A percentile compares a stretch with the other conserved stretches of the same genome.
These are phyloP conservation scores for Oxyria digyna DNA, from an alignment of 148 eudicot species.

Conservation along the genomic window DNA sequence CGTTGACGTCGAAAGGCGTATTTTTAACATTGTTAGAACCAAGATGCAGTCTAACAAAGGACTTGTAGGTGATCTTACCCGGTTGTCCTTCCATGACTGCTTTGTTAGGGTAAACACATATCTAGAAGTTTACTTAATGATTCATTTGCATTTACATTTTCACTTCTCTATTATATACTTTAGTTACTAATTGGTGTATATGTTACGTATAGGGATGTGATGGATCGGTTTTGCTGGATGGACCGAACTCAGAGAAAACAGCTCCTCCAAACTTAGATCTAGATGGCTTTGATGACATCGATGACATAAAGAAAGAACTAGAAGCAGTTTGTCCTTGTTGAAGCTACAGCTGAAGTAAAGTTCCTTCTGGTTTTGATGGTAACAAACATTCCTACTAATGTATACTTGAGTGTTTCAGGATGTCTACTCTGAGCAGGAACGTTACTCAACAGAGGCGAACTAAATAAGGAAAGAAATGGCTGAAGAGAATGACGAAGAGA, in stretches of 20 bases:
- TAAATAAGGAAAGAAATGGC: no score
- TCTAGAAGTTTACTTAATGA: neutral
- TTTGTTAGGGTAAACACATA: neutral
- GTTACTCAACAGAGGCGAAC: no score
- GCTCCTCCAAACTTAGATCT: conserved; percentile 48
- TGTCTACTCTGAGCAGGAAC: no score
- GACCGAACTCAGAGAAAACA: conserved; percentile 57
- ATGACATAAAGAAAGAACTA: conserved; percentile 58
- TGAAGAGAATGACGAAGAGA: no score
- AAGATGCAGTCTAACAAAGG: neutral
- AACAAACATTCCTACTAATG: no score
- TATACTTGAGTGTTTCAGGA: no score
- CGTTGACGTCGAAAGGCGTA: conserved; percentile 23
- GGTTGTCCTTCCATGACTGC: neutral
- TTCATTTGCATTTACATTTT: no score
- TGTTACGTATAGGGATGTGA: conserved; percentile 16
- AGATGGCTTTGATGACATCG: conserved; percentile 16
- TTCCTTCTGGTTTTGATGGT: no score
- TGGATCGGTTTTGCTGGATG: conserved; percentile 60
- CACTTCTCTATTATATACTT: no score
- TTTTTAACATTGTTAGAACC: neutral
- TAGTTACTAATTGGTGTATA: no score
- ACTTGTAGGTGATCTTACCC: neutral
- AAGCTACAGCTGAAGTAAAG: no score
- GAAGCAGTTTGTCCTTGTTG: conserved; percentile 25